Base-by-base conservation (phyloP, 176 grass and related monocot genomes). In the Puccinellia tenuiflora region DNA sequence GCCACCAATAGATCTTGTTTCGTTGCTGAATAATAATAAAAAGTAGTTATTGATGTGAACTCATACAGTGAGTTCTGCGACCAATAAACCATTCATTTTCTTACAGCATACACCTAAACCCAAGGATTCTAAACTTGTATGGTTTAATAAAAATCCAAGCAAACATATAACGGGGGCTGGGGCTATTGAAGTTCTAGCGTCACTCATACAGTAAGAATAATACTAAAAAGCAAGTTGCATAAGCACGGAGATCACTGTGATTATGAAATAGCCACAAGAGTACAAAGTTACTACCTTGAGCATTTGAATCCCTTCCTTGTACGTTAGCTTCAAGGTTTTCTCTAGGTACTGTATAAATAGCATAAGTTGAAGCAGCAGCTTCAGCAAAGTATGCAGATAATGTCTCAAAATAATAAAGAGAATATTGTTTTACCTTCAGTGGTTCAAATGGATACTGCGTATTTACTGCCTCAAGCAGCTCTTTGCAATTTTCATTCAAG, bases 231-330 rank as follows among this genome's bases (percentile, higher is more conserved):
- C 39, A 10, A 9, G 21, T 55, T 55, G 7, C 3, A 20, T 54
- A 55, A 55, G 52, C 9, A 6, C 20, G 8, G 9, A 22, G 21
- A 55, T 9, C 39, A 40, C 42, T 13, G 11, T 43, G 42, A 43
- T 43, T 0, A 43, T 43, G 42, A 43, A 11, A 6, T 43, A 43
- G 42, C 42, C 9, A 25, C 9, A 57, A 25, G 54, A 56, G 21
- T 22, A 56, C 53, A 24, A 24, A 10, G 21, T 56, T 56, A 57
- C 0, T 87, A 97, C 96, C 96, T 95, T 90, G 39, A 98, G 50
- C 96, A 98, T 98, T 87, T 91, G 34, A 63, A 95, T 86, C 24
- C 96, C 96, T 75, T 95, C 92, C 29, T 86, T 75, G 55, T 95
- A 97, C 30, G 82, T 85, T 33, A 98, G 90, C 78, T 70, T 90